Base-by-base conservation (phyloP, 2,329 filamentous ascomycete species). In the Aspergillus sojae region DNA sequence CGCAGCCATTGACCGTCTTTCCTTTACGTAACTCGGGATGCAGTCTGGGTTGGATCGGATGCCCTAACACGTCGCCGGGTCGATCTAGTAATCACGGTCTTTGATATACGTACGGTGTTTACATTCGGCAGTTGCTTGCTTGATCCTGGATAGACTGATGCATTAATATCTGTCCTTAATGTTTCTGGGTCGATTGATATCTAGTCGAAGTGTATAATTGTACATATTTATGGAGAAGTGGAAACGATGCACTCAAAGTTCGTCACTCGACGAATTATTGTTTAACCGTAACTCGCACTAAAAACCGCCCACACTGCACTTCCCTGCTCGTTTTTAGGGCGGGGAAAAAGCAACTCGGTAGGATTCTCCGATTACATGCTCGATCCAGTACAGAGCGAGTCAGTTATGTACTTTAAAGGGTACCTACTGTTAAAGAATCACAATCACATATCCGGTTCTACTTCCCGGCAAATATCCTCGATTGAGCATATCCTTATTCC, bases 1-100 rank as follows among this genome's bases (percentile, higher is more conserved):
- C 28, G 55, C 14, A 56, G 58, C 64, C 64, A 63, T 63, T 61
- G 61, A 65, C 57, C 50, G 28, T 45, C 55, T 76, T 76, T 77
- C 56, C 75, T 78, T 79, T 79, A 79, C 77, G 77, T 79, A 79
- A 79, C 76, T 75, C 68, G 71, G 70, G 66, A 70, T 65, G 66
- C 65, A 65, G 66, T 69, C 45, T 28, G 46, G 56, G 48, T 21
- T 53, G 57, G 34, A 28, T 30, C 48, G 57, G 60, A 54, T 41
- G 54, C 36, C 39, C 39, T 30, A 28, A 34, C 55, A 53, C 55
- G 39, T 26, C 59, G 53, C 10, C 50, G 16, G 48, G 39, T 58
- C 41, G 39, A 55, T 41, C 45, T 34, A 53, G 62, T 60, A 46
- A 55, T 32, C 30, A 45, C 34, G 55, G 30, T 32, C n/a, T 36